Evolutionary conservation across 768 basidiomycete species (phyloP).

Genomic region (Xanthoconium purpureum): DNA sequence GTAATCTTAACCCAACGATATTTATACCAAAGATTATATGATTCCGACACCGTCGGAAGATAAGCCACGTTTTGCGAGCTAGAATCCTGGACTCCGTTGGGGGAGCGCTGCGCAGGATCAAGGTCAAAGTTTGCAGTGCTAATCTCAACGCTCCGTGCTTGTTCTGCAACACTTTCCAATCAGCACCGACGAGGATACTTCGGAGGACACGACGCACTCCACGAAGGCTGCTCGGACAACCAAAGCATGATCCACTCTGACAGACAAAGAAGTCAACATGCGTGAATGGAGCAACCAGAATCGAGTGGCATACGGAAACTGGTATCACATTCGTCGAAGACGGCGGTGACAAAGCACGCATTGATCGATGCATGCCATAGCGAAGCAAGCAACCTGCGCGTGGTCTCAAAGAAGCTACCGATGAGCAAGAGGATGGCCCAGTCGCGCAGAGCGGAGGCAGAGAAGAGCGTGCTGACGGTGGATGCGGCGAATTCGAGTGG

Average conservation of each 20-base stretch:
- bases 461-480: constrained; percentile 44
- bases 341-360: constrained; percentile 61
- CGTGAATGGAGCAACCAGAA: background rate
- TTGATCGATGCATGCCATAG: constrained; percentile 44
- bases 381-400: constrained; percentile 44
- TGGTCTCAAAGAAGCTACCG: constrained; percentile 59
- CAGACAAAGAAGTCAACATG: background rate
- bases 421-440: constrained; percentile 36
- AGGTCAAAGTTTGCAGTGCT: constrained; percentile 41
- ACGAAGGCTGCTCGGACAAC: constrained; percentile 60
- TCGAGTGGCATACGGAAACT: constrained; percentile 45
- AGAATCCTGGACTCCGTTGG: constrained; percentile 20
- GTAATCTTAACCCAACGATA: constrained; percentile 30
- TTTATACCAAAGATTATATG: constrained; percentile 36
- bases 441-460: constrained; percentile 56
- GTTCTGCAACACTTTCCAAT: constrained; percentile 15
- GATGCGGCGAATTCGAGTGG: constrained; percentile 33
- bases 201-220: constrained; percentile 40
- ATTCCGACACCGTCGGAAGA: constrained; percentile 32
- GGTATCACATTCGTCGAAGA: constrained; percentile 54
- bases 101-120: constrained; percentile 22
- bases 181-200: background rate
- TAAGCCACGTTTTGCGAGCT: constrained; percentile 33
- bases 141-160: constrained; percentile 50
- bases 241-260: constrained; percentile 71